Conservation (phyloP, 495 filamentous ascomycete species). For the Choiromyces venosus region DNA sequence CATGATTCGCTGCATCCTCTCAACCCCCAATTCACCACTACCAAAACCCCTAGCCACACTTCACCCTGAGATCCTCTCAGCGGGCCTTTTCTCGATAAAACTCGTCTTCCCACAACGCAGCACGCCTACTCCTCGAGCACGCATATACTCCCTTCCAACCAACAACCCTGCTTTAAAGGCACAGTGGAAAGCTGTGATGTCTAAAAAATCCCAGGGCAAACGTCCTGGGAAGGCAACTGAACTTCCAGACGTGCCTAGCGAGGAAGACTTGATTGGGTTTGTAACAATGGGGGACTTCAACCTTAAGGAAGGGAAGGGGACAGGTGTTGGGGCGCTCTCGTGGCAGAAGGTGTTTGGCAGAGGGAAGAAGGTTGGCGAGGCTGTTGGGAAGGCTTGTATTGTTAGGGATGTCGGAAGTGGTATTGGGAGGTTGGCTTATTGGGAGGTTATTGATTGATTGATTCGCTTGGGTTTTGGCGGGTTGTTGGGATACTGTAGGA, state of each 20-base stretch:
- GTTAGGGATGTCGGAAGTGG: constrained; percentile 71
- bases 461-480: not conserved
- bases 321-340: constrained; percentile 67
- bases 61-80: constrained; percentile 27
- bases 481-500: not conserved
- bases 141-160: constrained; percentile 66
- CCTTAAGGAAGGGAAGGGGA: constrained; percentile 67
- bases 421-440: constrained; percentile 70
- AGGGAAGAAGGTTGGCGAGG: constrained; percentile 37
- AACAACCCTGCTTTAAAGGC: constrained; percentile 44
- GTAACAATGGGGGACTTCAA: constrained; percentile 83
- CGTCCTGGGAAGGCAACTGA: not conserved
- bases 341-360: constrained; percentile 54
- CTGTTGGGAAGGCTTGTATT: constrained; percentile 59
- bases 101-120: constrained; percentile 58
- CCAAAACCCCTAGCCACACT: constrained; percentile 14
- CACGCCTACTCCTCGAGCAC: constrained; percentile 56
- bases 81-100: constrained; percentile 53
- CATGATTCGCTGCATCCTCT: constrained; percentile 18
- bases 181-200: constrained; percentile 48
- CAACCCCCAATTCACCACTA: constrained; percentile 20
- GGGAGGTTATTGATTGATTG: constrained; percentile 59
- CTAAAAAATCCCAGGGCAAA: constrained; percentile 38
- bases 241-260: constrained; percentile 62
- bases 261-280: constrained; percentile 81